Conservation (phyloP, 345 rosid species). For the Linum tenue region DNA sequence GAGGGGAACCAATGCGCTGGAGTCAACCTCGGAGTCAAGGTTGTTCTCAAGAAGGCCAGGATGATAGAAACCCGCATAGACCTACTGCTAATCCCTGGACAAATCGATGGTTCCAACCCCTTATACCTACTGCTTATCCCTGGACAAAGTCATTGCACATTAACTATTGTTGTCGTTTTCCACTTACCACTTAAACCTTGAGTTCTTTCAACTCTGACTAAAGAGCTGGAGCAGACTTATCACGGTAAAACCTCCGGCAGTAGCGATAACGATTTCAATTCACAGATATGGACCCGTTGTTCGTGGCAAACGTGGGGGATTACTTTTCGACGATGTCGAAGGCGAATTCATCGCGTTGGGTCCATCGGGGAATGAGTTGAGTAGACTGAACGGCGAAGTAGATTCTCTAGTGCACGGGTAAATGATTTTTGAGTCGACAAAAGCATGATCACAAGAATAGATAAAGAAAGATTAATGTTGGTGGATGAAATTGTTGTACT, state of each 20-base stretch:
- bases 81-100: too few relatives aligned
- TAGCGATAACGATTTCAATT: conserved; percentile 20
- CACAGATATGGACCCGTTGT: conserved; percentile 77
- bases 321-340: too few relatives aligned
- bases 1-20: too few relatives aligned
- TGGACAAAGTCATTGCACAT: too few relatives aligned
- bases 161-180: too few relatives aligned
- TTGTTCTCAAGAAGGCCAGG: too few relatives aligned
- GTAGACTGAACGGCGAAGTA: conserved; percentile 1
- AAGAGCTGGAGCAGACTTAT: conserved; percentile 63
- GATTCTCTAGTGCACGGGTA: too few relatives aligned
- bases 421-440: background rate
- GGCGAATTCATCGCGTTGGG: conserved; percentile 51
- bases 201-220: conserved; percentile 55
- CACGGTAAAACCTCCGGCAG: conserved; percentile 34
- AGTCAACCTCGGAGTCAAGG: too few relatives aligned
- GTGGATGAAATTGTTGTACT: background rate
- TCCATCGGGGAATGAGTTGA: conserved; percentile 43
- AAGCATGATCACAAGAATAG: background rate
- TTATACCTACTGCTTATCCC: too few relatives aligned
- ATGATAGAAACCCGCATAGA: too few relatives aligned
- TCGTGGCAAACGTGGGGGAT: conserved; percentile 90
- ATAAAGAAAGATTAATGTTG: background rate
- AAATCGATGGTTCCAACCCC: too few relatives aligned
- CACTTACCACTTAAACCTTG: too few relatives aligned